A percentile compares a stretch with the other conserved stretches of the same genome.
Conservation (phyloP, 2,329 filamentous ascomycete species). For the Cladorrhinum sp. region DNA sequence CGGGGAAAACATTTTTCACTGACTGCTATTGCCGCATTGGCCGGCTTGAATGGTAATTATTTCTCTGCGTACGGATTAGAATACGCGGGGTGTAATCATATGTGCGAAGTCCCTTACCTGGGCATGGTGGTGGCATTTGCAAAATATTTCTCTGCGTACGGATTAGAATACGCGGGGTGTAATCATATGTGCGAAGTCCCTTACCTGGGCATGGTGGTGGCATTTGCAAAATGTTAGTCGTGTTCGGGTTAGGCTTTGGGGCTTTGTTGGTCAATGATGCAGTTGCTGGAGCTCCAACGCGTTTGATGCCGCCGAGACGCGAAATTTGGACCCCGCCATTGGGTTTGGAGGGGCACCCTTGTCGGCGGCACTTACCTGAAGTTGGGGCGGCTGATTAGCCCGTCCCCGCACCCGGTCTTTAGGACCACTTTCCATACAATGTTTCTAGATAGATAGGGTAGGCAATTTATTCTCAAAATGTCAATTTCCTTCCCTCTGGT, state of each 20-base stretch:
- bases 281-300: conserved; percentile 18
- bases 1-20: conserved; percentile 41
- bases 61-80: conserved; percentile 59
- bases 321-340: conserved; percentile 23
- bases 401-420: neutral
- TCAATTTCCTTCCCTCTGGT: no score
- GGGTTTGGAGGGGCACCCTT: conserved; percentile 16
- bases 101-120: conserved; percentile 26
- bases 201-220: conserved; percentile 36
- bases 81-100: neutral
- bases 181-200: neutral
- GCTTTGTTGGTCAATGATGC: neutral
- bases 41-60: conserved; percentile 99
- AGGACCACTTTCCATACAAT: no score
- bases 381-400: neutral
- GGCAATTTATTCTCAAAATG: no score
- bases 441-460: no score
- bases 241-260: neutral
- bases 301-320: conserved; percentile 21
- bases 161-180: conserved; percentile 12
- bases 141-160: conserved; percentile 80
- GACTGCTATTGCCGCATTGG: conserved; percentile 99
- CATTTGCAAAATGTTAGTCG: conserved; percentile 25
- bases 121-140: conserved; percentile 33
- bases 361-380: neutral